Conservation (phyloP, 1,284 basidiomycete genomes). For the Ustilago shanxiensis region DNA sequence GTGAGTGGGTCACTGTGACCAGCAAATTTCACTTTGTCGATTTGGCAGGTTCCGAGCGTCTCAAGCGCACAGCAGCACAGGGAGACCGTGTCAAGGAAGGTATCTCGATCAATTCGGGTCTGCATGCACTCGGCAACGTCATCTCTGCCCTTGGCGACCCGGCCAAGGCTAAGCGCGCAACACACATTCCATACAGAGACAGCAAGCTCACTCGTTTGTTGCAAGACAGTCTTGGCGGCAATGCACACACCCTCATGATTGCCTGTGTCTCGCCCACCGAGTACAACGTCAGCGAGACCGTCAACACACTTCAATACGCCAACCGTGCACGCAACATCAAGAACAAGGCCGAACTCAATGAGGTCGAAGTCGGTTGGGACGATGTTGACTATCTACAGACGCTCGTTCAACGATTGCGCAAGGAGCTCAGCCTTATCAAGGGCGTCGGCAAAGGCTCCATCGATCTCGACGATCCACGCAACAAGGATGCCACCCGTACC, state of each 20-base stretch:
- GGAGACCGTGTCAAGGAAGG: constrained; percentile 97
- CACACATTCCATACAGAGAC: constrained; percentile 94
- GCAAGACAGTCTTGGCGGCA: constrained; percentile 98
- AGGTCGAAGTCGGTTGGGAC: constrained; percentile 97
- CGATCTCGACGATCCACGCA: constrained; percentile 39
- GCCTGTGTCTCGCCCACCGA: constrained; percentile 96
- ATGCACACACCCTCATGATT: constrained; percentile 98
- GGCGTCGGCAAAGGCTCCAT: constrained; percentile 72
- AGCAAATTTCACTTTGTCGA: constrained; percentile 99
- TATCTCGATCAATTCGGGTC: constrained; percentile 85
- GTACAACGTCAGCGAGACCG: constrained; percentile 92
- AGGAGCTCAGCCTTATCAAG: constrained; percentile 83
- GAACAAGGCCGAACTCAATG: constrained; percentile 90
- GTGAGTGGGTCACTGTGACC: constrained; percentile 80
- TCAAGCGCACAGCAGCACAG: constrained; percentile 73
- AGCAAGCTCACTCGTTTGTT: constrained; percentile 92
- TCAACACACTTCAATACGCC: constrained; percentile 98
- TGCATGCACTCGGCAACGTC: constrained; percentile 95
- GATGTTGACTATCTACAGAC: constrained; percentile 93
- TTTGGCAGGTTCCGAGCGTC: constrained; percentile 91
- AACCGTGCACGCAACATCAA: constrained; percentile 98
- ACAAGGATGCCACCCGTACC: constrained; percentile 35
- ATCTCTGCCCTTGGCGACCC: constrained; percentile 98
- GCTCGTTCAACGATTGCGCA: constrained; percentile 75
- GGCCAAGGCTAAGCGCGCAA: constrained; percentile 72